Percentiles rank a stretch among this genome's conserved stretches.
Evolutionary conservation across 441 rosid species (phyloP).

Genomic region (Erodium moschatum): DNA sequence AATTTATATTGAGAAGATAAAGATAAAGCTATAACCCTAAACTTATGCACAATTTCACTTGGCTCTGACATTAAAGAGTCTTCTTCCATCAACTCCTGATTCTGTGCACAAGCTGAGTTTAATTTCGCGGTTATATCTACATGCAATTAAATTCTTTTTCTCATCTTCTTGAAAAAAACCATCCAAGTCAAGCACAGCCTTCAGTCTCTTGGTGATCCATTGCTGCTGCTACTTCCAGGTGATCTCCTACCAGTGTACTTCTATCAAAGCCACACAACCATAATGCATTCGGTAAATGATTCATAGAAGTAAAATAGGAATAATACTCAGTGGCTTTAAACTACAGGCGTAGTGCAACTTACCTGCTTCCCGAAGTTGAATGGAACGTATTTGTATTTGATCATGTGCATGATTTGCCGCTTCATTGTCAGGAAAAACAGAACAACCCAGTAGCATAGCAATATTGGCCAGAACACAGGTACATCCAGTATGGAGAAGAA

Average conservation of each 20-base stretch:
- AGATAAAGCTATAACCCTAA: not conserved
- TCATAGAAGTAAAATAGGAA: not conserved
- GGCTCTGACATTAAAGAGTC: too few species aligned
- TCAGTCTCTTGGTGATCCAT: conserved; percentile 30
- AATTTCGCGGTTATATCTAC: not conserved
- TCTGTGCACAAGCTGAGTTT: not conserved
- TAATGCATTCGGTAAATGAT: not conserved
- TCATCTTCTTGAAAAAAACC: not conserved
- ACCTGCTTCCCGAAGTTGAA: conserved; percentile 65
- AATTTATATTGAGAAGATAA: not conserved
- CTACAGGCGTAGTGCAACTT: not conserved
- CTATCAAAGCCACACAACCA: conserved; percentile 20
- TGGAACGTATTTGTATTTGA: conserved; percentile 56
- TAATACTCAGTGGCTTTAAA: not conserved
- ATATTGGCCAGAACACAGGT: conserved; percentile 69
- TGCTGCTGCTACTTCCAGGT: conserved; percentile 20
- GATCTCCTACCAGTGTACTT: conserved; percentile 31
- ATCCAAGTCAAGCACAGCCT: not conserved
- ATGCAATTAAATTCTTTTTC: not conserved
- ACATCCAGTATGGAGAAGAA: conserved; percentile 59
- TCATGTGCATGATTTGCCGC: conserved; percentile 67
- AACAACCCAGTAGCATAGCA: conserved; percentile 56
- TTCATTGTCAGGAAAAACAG: conserved; percentile 62
- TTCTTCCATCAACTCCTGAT: not conserved
- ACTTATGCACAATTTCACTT: conserved; percentile 9